Conservation (phyloP, 768 basidiomycete genomes). For the Naganishia antarctica region DNA sequence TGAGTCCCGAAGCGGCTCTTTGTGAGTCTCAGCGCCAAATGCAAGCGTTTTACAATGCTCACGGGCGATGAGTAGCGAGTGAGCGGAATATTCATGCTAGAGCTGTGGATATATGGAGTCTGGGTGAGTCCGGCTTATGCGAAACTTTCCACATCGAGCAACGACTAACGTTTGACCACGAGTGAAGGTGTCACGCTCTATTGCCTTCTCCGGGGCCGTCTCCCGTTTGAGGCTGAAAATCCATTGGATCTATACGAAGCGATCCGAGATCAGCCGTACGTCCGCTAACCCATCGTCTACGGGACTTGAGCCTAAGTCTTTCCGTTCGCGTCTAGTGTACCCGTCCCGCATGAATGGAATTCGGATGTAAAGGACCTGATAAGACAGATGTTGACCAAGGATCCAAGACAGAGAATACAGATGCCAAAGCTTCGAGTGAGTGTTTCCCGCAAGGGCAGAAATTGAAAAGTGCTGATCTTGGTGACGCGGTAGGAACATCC, state of each 20-base stretch:
- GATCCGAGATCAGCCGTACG: constrained; percentile 43
- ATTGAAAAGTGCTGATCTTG: background rate
- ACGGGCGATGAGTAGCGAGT: constrained; percentile 32
- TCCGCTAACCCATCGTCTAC: too few species aligned
- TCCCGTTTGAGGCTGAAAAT: constrained; percentile 46
- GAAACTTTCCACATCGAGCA: too few species aligned
- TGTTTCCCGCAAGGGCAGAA: background rate
- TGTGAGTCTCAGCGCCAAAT: constrained; percentile 17
- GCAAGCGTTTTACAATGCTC: background rate
- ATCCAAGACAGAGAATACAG: constrained; percentile 38
- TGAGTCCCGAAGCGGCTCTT: constrained; percentile 42
- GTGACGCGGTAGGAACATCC: constrained; percentile 37
- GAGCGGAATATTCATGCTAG: constrained; percentile 42
- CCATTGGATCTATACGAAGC: constrained; percentile 47
- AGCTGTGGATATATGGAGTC: constrained; percentile 47
- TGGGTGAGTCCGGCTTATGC: constrained; percentile 36
- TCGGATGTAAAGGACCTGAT: constrained; percentile 38
- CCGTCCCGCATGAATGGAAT: constrained; percentile 43
- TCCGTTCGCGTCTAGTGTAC: constrained; percentile 33
- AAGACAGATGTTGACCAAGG: constrained; percentile 39
- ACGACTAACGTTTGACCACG: background rate
- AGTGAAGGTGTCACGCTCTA: constrained; percentile 47
- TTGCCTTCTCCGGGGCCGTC: constrained; percentile 46
- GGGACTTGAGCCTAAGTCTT: too few species aligned
- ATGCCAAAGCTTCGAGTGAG: constrained; percentile 43